Evolutionary conservation across 164 flowering plant genomes (phyloP).

Genomic region (Vitis labrusca): DNA sequence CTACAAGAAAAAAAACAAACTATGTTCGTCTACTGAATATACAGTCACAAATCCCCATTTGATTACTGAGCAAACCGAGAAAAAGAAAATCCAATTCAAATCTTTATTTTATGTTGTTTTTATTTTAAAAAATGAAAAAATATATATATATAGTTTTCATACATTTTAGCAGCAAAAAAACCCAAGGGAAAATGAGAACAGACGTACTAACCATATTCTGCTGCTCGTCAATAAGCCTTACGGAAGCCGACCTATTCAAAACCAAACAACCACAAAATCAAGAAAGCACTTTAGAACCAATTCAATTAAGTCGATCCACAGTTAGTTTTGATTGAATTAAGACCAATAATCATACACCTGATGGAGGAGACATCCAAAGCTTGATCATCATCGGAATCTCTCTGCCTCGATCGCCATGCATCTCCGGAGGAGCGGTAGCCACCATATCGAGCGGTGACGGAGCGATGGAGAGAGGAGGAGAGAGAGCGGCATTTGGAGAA

Average conservation of each 20-base stretch:
- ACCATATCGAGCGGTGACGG: conserved; percentile 38
- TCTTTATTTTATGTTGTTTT: too few relatives aligned
- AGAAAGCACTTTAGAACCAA: conserved; percentile 2
- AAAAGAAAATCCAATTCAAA: too few relatives aligned
- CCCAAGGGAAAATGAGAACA: neutral
- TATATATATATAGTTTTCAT: too few relatives aligned
- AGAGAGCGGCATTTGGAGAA: neutral
- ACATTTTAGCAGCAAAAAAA: neutral
- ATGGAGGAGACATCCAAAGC: conserved; percentile 54
- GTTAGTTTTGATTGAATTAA: too few relatives aligned
- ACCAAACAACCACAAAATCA: conserved; percentile 9
- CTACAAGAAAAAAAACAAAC: conserved; percentile 27
- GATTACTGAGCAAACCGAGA: too few relatives aligned
- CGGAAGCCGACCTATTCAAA: conserved; percentile 60
- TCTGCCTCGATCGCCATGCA: conserved; percentile 9
- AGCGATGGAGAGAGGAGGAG: conserved; percentile 2
- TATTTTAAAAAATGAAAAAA: neutral
- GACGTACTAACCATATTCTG: conserved; percentile 68
- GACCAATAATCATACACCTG: conserved; percentile 27
- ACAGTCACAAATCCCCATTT: too few relatives aligned
- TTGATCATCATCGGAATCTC: conserved; percentile 34
- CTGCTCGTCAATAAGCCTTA: conserved; percentile 76
- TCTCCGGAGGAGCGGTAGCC: conserved; percentile 27
- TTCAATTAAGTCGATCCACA: neutral
- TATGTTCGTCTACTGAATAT: too few relatives aligned